Conservation (phyloP, 768 basidiomycete species). For the Clitopilus hobsonii region DNA sequence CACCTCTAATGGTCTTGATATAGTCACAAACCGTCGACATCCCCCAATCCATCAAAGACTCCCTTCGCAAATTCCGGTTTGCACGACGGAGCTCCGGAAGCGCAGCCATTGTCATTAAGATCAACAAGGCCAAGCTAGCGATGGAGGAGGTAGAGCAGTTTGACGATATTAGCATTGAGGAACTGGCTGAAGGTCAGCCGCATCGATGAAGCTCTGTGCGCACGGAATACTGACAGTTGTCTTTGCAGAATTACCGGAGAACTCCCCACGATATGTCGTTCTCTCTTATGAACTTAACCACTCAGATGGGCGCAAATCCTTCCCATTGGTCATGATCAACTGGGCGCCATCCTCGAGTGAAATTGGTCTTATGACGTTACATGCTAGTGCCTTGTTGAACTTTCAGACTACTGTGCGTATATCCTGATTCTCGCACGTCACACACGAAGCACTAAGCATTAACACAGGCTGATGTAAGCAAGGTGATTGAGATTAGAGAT, state of each 20-base stretch:
- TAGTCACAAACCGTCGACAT: constrained; percentile 83
- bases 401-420: constrained; percentile 73
- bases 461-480: constrained; percentile 73
- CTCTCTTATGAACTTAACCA: constrained; percentile 81
- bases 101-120: constrained; percentile 85
- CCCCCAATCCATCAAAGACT: constrained; percentile 69
- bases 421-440: constrained; percentile 4
- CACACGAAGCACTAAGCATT: too few relatives aligned
- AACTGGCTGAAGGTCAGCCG: constrained; percentile 78
- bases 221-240: constrained; percentile 1
- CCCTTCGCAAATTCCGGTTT: constrained; percentile 76
- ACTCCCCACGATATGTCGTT: constrained; percentile 80
- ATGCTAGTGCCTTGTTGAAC: constrained; percentile 75
- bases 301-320: constrained; percentile 77
- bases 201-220: not conserved
- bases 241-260: constrained; percentile 75
- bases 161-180: constrained; percentile 71
- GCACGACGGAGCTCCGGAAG: constrained; percentile 68
- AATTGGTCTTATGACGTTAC: constrained; percentile 70
- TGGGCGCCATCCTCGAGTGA: constrained; percentile 82
- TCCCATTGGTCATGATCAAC: constrained; percentile 82
- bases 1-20: not conserved
- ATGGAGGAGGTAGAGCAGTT: constrained; percentile 86
- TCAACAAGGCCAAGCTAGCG: constrained; percentile 74
- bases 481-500: constrained; percentile 78